Conservation (phyloP, 2,329 filamentous ascomycete species). For the Fusarium newnesense region DNA sequence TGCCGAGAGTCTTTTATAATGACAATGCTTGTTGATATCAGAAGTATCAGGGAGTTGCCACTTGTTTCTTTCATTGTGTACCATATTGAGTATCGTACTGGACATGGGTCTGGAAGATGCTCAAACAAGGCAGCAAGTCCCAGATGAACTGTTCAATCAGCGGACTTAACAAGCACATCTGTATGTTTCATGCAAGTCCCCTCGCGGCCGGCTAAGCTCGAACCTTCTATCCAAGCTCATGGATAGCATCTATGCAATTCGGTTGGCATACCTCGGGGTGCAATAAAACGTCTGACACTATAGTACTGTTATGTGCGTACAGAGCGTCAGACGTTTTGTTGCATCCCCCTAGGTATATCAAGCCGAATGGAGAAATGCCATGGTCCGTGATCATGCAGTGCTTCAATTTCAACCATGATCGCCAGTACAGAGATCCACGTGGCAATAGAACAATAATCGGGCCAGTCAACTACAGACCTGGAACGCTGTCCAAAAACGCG, state of each 20-base stretch:
- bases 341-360: background rate
- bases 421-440: background rate
- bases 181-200: background rate
- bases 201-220: background rate
- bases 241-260: background rate
- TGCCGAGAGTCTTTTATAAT: background rate
- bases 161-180: background rate
- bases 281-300: too few relatives aligned
- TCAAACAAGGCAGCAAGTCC: background rate
- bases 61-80: background rate
- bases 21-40: background rate
- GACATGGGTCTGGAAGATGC: background rate
- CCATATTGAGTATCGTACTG: background rate
- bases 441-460: background rate
- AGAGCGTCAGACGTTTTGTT: too few relatives aligned
- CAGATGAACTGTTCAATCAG: background rate
- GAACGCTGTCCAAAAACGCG: slow-evolving; percentile 1
- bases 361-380: background rate
- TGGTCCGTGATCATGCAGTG: background rate
- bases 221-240: background rate
- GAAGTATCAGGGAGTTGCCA: background rate
- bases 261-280: background rate
- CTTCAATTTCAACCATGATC: slow-evolving; percentile 8
- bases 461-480: background rate
- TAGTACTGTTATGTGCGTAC: too few relatives aligned